A percentile compares a stretch with the other conserved stretches of the same genome.
phyloP scores from a whole-genome alignment of 192 early-diverging fungal genomes.

The Coemansia sp. region DNA sequence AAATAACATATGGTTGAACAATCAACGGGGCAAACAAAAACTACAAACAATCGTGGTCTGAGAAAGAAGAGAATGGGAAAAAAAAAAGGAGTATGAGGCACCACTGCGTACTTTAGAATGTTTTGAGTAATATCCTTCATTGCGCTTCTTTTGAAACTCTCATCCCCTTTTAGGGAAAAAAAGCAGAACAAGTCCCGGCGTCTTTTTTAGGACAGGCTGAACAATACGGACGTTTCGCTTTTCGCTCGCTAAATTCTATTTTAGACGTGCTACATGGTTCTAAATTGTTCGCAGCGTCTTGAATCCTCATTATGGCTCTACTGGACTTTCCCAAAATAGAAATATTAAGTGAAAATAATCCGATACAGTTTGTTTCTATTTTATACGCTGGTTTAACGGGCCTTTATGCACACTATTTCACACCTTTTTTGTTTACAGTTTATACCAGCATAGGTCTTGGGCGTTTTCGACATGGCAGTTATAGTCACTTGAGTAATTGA shows the following conservation, averaged over 20 bases:
- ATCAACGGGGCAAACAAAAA: not conserved
- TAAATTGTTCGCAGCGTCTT: too few species aligned
- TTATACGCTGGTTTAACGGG: not conserved
- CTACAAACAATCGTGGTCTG: not conserved
- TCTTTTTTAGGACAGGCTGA: too few species aligned
- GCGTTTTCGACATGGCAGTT: not conserved
- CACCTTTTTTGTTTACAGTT: not conserved
- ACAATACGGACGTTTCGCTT: too few species aligned
- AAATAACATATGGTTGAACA: not conserved
- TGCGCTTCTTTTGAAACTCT: not conserved
- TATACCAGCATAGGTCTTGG: too few species aligned
- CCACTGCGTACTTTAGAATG: not conserved
- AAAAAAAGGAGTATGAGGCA: too few species aligned
- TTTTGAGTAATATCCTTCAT: not conserved
- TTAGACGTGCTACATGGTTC: too few species aligned
- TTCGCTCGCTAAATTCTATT: too few species aligned
- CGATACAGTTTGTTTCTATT: not conserved
- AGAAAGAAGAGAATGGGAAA: not conserved
- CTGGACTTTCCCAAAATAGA: slow-evolving; percentile 1
- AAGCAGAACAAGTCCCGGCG: not conserved
- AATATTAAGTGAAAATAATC: slow-evolving; percentile 5
- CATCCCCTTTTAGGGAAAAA: not conserved
- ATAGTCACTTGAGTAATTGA: not conserved
- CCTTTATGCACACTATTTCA: slow-evolving; percentile 3
- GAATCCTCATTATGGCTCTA: too few species aligned